Evolutionary conservation across 2,329 filamentous ascomycete genomes (phyloP).

Genomic region (Rhinocladiella mackenziei): DNA sequence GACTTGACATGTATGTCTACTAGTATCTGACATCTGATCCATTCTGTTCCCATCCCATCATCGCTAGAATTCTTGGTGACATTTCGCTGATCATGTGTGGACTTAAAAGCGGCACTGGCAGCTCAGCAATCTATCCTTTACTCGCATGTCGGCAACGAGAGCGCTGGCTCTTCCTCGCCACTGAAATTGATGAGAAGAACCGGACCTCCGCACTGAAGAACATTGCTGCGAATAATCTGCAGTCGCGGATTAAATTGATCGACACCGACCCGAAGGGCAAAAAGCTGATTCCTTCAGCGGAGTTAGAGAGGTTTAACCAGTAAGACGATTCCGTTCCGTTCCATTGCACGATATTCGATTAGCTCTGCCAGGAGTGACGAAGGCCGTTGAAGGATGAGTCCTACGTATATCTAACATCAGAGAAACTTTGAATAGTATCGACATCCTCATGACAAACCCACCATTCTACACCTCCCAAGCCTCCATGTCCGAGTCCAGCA

Average conservation of each 20-base stretch:
- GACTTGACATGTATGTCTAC: conserved; percentile 71
- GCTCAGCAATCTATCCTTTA: conserved; percentile 86
- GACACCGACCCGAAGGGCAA: conserved; percentile 44
- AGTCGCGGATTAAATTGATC: conserved; percentile 61
- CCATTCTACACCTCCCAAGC: conserved; percentile 79
- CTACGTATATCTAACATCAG: background rate
- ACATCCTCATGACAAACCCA: conserved; percentile 91
- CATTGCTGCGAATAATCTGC: conserved; percentile 61
- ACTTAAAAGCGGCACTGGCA: conserved; percentile 67
- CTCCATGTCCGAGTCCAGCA: conserved; percentile 64
- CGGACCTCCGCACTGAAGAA: conserved; percentile 65
- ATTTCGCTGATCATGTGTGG: background rate
- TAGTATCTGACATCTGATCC: no score
- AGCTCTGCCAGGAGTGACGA: no score
- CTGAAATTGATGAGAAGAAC: conserved; percentile 74
- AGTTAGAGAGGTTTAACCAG: conserved; percentile 31
- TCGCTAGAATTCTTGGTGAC: background rate
- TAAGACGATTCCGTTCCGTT: no score
- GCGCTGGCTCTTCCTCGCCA: conserved; percentile 68
- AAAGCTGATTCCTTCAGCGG: conserved; percentile 63
- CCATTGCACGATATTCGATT: no score
- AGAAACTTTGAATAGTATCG: conserved; percentile 46
- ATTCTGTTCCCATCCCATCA: no score
- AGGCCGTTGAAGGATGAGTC: no score
- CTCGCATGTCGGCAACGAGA: conserved; percentile 66